Evolutionary conservation across 2,329 filamentous ascomycete species (phyloP).

Genomic region (Fusarium napiforme): DNA sequence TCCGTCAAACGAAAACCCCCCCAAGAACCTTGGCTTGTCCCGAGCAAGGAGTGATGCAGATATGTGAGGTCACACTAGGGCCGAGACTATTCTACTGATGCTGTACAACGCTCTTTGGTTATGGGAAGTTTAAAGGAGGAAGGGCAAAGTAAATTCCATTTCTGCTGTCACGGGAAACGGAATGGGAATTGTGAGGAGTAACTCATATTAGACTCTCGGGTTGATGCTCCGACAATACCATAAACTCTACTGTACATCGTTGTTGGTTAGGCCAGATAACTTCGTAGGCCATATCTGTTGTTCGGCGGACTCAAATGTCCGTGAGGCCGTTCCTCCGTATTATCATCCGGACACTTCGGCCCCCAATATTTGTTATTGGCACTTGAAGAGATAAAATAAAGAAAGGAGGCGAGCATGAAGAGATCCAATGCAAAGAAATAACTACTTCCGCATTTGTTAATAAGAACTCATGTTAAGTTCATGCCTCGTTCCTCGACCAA

Average conservation of each 20-base stretch:
- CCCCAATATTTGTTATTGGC: not conserved
- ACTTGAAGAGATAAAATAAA: not conserved
- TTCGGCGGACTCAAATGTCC: slow-evolving; percentile 23
- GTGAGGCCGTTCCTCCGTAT: not conserved
- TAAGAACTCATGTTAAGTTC: slow-evolving; percentile 7
- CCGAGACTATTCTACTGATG: slow-evolving; percentile 15
- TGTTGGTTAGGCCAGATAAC: not conserved
- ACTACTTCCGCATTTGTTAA: slow-evolving; percentile 1
- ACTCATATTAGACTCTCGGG: not conserved
- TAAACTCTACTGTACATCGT: not conserved
- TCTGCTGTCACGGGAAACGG: slow-evolving; percentile 21
- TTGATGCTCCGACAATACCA: not conserved
- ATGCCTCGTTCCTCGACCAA: slow-evolving; percentile 1
- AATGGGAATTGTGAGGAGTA: slow-evolving; percentile 25
- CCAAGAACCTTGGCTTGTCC: not conserved
- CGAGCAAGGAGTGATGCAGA: not conserved
- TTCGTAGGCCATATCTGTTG: not conserved
- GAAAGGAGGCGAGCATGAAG: not conserved
- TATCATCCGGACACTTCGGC: slow-evolving; percentile 6
- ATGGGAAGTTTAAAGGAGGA: slow-evolving; percentile 6
- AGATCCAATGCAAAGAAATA: not conserved
- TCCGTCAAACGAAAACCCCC: not conserved
- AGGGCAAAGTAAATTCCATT: not conserved
- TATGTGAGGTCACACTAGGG: slow-evolving; percentile 10
- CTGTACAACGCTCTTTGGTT: slow-evolving; percentile 4